Evolutionary conservation across 139 green algal species (phyloP), one percentile per base, ranked within the genome.

Genomic region (Coelastrella sp.): DNA sequence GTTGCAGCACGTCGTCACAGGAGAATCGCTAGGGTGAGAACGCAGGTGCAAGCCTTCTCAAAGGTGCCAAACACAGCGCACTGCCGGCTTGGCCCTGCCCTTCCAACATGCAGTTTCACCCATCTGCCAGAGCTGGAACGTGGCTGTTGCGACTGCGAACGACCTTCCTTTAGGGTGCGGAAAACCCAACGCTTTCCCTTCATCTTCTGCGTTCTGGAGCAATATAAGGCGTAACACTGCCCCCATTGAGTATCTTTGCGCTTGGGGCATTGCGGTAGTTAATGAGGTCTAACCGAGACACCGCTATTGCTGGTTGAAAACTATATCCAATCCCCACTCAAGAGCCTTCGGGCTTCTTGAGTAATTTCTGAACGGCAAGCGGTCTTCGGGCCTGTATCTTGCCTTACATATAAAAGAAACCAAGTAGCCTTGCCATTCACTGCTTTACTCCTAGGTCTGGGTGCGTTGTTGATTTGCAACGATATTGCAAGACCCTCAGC

Each of bases 251-350:
- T n/a, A 85, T 85, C 79, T 85, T 85, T 85, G 79, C 79, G 79
- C 79, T 85, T 85, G 79, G 79, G 79, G 79, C 79, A 85, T 85
- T 85, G 57, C 61, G 57, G 61, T 85, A 85, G 79, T 57, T 85
- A n/a, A 85, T 85, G 79, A 85, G 68, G 79, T 64, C 57, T 73
- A 85, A 73, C 17, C 79, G 79, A 85, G 79, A 57, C 79, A 85
- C 61, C 79, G 61, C 57, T 61, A 85, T 85, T 85, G 79, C 79
- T 85, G 79, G 61, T 85, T 85, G 79, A 85, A 85, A 85, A 85
- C 79, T 85, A 71, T 85, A 73, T 85, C 79, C 79, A 85, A 85
- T 64, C 79, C 79, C 79, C 79, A 57, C 61, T 56, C 19, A 47
- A 64, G 61, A 22, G 11, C 61, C 22, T 57, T 85, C 57, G 56